Conservation (phyloP, 352 stramenopile genomes). For the Elongisporangium prolatum region DNA sequence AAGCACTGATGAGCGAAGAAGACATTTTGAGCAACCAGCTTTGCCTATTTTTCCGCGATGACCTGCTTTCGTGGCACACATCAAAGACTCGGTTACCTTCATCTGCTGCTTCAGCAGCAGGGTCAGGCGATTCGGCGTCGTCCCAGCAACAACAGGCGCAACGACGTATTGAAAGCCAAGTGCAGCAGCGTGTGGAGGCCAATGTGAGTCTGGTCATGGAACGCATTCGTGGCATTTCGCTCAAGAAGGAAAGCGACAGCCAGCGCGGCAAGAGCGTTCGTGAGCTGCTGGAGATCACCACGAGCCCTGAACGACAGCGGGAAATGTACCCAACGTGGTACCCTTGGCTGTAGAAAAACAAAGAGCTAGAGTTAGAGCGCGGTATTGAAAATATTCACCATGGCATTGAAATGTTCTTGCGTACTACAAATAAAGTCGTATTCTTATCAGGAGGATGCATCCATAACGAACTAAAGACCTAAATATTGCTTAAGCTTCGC, state of each 20-base stretch:
- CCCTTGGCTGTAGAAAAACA: slow-evolving; percentile 63
- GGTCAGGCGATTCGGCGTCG: slow-evolving; percentile 16
- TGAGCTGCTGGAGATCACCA: slow-evolving; percentile 80
- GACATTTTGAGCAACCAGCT: slow-evolving; percentile 84
- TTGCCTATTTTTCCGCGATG: slow-evolving; percentile 86
- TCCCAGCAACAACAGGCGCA: slow-evolving; percentile 26
- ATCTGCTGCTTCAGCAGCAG: not conserved
- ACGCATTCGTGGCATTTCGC: slow-evolving; percentile 67
- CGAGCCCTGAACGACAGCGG: slow-evolving; percentile 67
- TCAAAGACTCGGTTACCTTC: slow-evolving; percentile 76
- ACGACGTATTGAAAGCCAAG: slow-evolving; percentile 66
- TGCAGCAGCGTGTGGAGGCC: slow-evolving; percentile 81
- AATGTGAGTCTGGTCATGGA: slow-evolving; percentile 84
- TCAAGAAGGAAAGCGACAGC: slow-evolving; percentile 68
- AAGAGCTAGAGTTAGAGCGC: not conserved
- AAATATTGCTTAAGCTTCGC: not conserved
- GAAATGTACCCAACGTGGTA: slow-evolving; percentile 88
- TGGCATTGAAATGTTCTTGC: slow-evolving; percentile 11
- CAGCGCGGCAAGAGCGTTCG: slow-evolving; percentile 68
- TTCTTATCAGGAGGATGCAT: not conserved
- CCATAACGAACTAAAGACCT: not conserved
- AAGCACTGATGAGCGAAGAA: slow-evolving; percentile 80
- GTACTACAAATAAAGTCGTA: slow-evolving; percentile 6
- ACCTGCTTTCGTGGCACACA: slow-evolving; percentile 83
- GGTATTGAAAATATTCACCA: not conserved